Base-by-base conservation (phyloP, 345 rosid species). In the Citrus inodora region DNA sequence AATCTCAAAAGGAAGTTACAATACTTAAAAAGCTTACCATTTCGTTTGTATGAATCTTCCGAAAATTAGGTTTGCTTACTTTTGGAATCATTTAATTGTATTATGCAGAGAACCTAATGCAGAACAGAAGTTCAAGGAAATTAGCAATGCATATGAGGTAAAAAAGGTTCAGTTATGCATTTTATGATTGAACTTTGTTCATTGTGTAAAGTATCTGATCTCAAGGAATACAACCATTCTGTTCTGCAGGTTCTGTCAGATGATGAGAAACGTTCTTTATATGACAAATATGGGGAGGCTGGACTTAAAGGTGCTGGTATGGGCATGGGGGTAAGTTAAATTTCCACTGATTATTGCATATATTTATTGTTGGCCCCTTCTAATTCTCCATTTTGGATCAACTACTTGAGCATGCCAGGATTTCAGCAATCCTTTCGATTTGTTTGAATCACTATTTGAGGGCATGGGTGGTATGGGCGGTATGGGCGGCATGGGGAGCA, bases 61-160 rank as follows among this genome's bases (percentile, higher is more conserved):
- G 21, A 7, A 33, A 16, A 33, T 35, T 55, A 6, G 24, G 66
- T 51, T 32, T 66, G 30, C 65, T 65, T 30, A 67, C 58, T 42
- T 24, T 74, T 70, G 53, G 22, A 33, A 61, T 77, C 65, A 3
- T 74, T 65, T 5, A 73, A 21, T 70, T 73, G 32, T 67, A 35
- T 79, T 73, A 67, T 81, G 82, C 90, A 97, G 99, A 83, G 98
- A 97, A 11, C 79, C 98, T 38, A 94, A 90, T 19, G 98, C 98
- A 48, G 99, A 97, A 79, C 88, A 88, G 84, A 94, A 93, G 81
- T 94, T 97, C 82, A 97, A 94, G 92, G 98, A 97, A 59, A 97
- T 97, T 80, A 93, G 99, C 73, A 97, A 97, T 83, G 99, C 98
- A 11, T 97, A 97, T 32, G 99, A 97, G 98, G 99, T 93, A 74